phyloP scores from a whole-genome alignment of 2,329 filamentous ascomycete species.

The Aspergillus hortae region DNA sequence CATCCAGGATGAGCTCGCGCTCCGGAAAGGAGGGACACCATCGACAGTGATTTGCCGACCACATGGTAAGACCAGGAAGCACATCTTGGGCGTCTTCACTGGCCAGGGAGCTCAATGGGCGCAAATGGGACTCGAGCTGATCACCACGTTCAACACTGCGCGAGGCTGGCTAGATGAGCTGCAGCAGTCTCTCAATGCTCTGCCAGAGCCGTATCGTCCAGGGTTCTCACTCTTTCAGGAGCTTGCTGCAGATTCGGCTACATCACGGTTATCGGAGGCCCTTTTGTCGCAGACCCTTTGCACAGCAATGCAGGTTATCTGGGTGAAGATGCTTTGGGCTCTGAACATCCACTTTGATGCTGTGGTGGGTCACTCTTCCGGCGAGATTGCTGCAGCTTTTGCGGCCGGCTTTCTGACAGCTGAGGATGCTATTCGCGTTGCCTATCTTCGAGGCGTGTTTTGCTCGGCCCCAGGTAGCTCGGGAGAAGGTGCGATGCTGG shows the following conservation, averaged over 20 bases:
- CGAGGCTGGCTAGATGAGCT: conserved; percentile 13
- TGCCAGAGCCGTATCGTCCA: conserved; percentile 21
- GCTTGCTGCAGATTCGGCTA: conserved; percentile 9
- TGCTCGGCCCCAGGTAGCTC: conserved; percentile 12
- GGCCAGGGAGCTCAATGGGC: conserved; percentile 32
- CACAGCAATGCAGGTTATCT: conserved; percentile 25
- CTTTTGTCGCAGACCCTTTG: conserved; percentile 23
- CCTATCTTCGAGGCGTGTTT: conserved; percentile 45
- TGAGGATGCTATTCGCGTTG: conserved; percentile 42
- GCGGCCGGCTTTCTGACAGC: conserved; percentile 44
- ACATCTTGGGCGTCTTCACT: conserved; percentile 25
- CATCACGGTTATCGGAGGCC: conserved; percentile 17
- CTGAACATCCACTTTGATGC: conserved; percentile 33
- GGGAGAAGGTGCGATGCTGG: conserved; percentile 48
- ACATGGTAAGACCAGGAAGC: background rate
- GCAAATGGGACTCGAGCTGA: conserved; percentile 23
- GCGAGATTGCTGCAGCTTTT: conserved; percentile 52
- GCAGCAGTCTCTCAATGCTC: conserved; percentile 12
- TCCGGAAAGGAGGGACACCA: background rate
- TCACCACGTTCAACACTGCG: conserved; percentile 10
- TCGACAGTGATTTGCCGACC: background rate
- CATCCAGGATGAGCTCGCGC: background rate
- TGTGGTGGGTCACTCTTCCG: conserved; percentile 49
- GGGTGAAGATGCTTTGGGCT: conserved; percentile 22
- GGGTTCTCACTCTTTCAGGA: conserved; percentile 19